Base-by-base conservation (phyloP, 768 basidiomycete genomes). In the Boletales sp. region DNA sequence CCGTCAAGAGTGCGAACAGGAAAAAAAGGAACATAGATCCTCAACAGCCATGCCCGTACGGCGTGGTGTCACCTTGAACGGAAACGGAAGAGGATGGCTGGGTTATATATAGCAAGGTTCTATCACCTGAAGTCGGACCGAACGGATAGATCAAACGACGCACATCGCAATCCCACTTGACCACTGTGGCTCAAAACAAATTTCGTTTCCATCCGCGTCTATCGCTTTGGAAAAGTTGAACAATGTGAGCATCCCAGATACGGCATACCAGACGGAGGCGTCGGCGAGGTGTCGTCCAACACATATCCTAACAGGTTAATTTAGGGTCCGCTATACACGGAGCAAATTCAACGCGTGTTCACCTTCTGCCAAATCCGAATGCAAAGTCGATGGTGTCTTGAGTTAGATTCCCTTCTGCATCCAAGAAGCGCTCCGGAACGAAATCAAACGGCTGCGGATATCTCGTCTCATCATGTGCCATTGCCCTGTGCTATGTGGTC, bases 371-470 rank as follows among this genome's bases (percentile, higher is more conserved):
- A 50, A 61, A 65, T 31, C 65, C 63, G 43, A 68, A 68, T 8
- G 40, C 49, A 10, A 52, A 51, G 14, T 24, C 32, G 14, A 53
- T 27, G 3, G 61, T 58, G 36, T 70, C 64, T 11, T 45, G 40
- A 52, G 45, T 67, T 41, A 50, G 53, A 13, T 61, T 49, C 8
- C 61, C 62, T n/a, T 55, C 40, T 15, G 31, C 30, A 17, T 57
- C 46, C 14, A 67, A 50, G 48, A 67, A 66, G 2, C 69, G 67
- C 29, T 65, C 62, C 6, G 71, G 71, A 21, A 54, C 52, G 53
- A 72, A 71, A n/a, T 43, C 56, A 41, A 52, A 60, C 0, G 71
- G 69, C 30, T 60, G 48, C 3, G 67, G 67, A 47, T 71, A 74
- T 15, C 53, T 48, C 15, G 49, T 48, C n/a, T 59, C 58, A 51